Percentiles rank a stretch among this genome's conserved stretches.
Conservation (phyloP, 495 filamentous ascomycete genomes). For the Talaromyces adpressus region DNA sequence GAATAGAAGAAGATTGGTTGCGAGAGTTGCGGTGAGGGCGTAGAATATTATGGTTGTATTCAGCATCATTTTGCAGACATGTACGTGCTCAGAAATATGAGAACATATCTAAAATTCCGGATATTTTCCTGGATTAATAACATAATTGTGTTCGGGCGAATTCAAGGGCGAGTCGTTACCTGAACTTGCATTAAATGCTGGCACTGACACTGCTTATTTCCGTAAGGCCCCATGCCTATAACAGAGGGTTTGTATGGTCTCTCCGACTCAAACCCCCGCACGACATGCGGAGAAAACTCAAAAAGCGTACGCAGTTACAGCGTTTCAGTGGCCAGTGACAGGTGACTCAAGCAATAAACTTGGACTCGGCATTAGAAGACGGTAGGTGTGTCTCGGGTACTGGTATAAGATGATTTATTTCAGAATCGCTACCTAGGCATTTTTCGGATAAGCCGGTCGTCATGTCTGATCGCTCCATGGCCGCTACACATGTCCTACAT, state of each 20-base stretch:
- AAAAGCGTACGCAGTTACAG: not conserved
- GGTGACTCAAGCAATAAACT: no score
- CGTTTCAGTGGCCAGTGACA: not conserved
- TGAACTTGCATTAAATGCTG: not conserved
- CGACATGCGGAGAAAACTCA: not conserved
- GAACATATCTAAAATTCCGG: not conserved
- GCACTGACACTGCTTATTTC: not conserved
- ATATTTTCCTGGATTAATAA: not conserved
- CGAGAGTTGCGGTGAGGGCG: not conserved
- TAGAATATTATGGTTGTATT: not conserved
- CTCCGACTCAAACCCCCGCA: not conserved
- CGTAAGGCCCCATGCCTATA: not conserved
- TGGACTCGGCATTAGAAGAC: not conserved
- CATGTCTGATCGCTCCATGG: not conserved
- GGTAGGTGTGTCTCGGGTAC: not conserved
- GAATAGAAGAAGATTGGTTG: not conserved
- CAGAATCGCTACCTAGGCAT: not conserved
- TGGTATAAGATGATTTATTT: not conserved
- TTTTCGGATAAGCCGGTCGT: not conserved
- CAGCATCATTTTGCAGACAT: not conserved
- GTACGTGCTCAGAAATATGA: no score
- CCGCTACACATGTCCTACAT: not conserved
- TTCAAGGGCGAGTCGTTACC: not conserved
- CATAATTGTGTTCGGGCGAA: not conserved
- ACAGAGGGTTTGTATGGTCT: not conserved